These are phyloP conservation scores for Syncephalastrum monosporum DNA, from an alignment of 371 early-diverging fungal genomes.

Conservation along the genomic window DNA sequence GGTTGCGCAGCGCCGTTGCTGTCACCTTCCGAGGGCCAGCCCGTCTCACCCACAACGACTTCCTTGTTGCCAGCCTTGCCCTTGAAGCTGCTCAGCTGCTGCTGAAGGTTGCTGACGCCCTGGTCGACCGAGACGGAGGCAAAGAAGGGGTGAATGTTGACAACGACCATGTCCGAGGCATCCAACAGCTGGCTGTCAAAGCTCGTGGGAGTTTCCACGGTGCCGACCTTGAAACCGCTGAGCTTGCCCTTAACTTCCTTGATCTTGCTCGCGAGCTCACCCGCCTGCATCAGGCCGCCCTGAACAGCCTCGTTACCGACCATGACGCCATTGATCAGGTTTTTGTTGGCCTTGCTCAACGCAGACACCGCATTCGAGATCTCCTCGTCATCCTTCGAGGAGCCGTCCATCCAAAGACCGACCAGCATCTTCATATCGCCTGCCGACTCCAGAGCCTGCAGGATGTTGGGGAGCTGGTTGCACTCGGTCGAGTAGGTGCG, in stretches of 20 bases:
- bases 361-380: conserved; percentile 15
- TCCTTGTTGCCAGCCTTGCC: conserved; percentile 45
- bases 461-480: conserved; percentile 31
- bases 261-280: conserved; percentile 28
- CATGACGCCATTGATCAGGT: conserved; percentile 28
- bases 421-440: conserved; percentile 43
- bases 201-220: conserved; percentile 47
- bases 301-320: conserved; percentile 47
- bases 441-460: conserved; percentile 24
- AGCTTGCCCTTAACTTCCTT: conserved; percentile 44
- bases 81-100: conserved; percentile 44
- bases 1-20: conserved; percentile 50
- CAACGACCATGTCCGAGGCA: conserved; percentile 45
- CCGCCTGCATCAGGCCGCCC: conserved; percentile 18
- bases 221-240: conserved; percentile 42
- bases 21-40: conserved; percentile 61
- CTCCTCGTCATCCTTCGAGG: conserved; percentile 27
- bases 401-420: conserved; percentile 43
- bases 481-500: conserved; percentile 54
- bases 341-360: conserved; percentile 9
- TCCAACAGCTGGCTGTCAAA: conserved; percentile 34
- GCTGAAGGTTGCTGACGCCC: conserved; percentile 31
- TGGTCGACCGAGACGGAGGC: conserved; percentile 24
- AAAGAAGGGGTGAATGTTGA: conserved; percentile 63
- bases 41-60: conserved; percentile 63